Evolutionary conservation across 2,329 filamentous ascomycete genomes (phyloP).

Genomic region (Fusarium decemcellulare): DNA sequence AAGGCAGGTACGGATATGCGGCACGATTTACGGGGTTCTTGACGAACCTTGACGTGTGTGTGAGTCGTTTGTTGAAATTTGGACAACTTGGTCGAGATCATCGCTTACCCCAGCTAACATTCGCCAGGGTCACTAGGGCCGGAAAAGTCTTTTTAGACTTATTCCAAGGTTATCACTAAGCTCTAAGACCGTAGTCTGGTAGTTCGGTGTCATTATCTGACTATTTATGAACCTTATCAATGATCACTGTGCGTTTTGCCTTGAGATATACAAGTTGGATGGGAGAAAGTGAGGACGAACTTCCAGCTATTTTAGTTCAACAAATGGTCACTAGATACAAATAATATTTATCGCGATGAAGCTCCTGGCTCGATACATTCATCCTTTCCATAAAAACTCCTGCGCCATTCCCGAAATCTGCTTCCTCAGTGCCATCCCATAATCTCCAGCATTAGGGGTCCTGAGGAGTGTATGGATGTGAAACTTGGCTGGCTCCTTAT

Average conservation of each 20-base stretch:
- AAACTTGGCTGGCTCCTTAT: slow-evolving; percentile 81
- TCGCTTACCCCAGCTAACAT: too few species aligned
- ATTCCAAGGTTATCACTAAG: too few species aligned
- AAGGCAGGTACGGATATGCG: too few species aligned
- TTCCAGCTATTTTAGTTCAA: neutral
- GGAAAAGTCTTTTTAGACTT: too few species aligned
- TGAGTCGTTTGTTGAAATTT: too few species aligned
- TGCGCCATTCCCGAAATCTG: slow-evolving; percentile 52
- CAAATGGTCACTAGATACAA: neutral
- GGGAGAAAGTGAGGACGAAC: neutral
- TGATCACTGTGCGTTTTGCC: neutral
- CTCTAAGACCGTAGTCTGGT: too few species aligned
- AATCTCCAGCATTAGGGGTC: slow-evolving; percentile 83
- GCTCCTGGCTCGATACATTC: neutral
- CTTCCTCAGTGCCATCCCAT: slow-evolving; percentile 69
- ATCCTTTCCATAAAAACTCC: slow-evolving; percentile 42
- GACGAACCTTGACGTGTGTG: too few species aligned
- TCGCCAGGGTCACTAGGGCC: too few species aligned
- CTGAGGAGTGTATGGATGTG: slow-evolving; percentile 83
- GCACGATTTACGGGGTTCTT: too few species aligned
- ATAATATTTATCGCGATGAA: neutral
- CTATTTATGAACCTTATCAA: too few species aligned
- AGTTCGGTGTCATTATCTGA: too few species aligned
- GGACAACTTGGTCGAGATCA: too few species aligned
- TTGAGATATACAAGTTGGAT: neutral